Evolutionary conservation across 805 yeast genomes (phyloP).

Genomic region (Candida insectorum): DNA sequence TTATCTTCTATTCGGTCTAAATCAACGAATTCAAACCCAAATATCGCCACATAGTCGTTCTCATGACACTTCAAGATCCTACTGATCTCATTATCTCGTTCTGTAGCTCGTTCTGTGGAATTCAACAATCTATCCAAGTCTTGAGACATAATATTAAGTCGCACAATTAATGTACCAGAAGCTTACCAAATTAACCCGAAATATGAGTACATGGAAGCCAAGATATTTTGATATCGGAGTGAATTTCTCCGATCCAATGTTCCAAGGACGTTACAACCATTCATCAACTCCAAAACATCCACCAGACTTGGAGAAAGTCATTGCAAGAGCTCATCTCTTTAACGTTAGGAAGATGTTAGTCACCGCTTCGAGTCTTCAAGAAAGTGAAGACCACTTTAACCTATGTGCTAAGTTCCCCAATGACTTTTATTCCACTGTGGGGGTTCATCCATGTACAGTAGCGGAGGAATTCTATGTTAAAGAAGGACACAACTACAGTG

Average conservation of each 20-base stretch:
- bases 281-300: conserved; percentile 53
- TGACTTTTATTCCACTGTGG: conserved; percentile 64
- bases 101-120: conserved; percentile 21
- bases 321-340: conserved; percentile 61
- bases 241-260: conserved; percentile 88
- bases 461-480: conserved; percentile 36
- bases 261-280: conserved; percentile 74
- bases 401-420: conserved; percentile 41
- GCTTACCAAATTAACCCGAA: neutral
- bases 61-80: conserved; percentile 48
- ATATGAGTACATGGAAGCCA: conserved; percentile 30
- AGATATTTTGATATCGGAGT: conserved; percentile 51
- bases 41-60: conserved; percentile 53
- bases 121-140: conserved; percentile 10
- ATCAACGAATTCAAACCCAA: conserved; percentile 36
- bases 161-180: neutral
- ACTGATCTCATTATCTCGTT: conserved; percentile 51
- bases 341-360: conserved; percentile 70
- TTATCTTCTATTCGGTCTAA: conserved; percentile 15
- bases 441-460: conserved; percentile 94
- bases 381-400: conserved; percentile 59
- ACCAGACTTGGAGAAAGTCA: conserved; percentile 60
- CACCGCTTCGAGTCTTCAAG: conserved; percentile 77
- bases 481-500: conserved; percentile 17
- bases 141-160: conserved; percentile 2